Percentiles rank a stretch among this genome's conserved stretches.
Evolutionary conservation across 768 basidiomycete species (phyloP).

Genomic region (Nevesoporus exiguus): DNA sequence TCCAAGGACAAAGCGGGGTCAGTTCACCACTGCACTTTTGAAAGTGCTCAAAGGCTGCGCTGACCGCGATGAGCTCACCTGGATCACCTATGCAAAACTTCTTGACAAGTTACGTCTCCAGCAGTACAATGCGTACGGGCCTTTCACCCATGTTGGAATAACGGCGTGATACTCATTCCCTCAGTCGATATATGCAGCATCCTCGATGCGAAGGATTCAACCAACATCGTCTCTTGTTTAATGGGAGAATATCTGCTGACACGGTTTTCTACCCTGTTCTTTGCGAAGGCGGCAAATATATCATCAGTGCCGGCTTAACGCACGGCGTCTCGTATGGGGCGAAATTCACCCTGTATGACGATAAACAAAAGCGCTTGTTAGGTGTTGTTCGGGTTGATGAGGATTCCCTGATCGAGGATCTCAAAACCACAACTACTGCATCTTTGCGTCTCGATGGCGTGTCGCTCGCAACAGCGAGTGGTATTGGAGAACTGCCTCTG

Average conservation of each 20-base stretch:
- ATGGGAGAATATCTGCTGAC: conserved; percentile 14
- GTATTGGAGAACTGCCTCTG: conserved; percentile 5
- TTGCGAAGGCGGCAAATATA: not conserved
- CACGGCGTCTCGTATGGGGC: conserved; percentile 24
- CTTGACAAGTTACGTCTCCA: conserved; percentile 15
- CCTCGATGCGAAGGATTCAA: conserved; percentile 32
- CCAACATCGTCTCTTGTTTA: conserved; percentile 14
- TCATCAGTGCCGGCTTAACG: conserved; percentile 24
- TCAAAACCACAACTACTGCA: conserved; percentile 4
- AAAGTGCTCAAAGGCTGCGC: conserved; percentile 2
- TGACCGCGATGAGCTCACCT: conserved; percentile 18
- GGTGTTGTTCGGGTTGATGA: conserved; percentile 3
- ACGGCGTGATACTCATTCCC: not conserved
- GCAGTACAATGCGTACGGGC: not conserved
- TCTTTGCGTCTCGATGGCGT: not conserved
- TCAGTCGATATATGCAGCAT: conserved; percentile 9
- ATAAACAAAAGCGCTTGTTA: not conserved
- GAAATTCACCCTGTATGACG: conserved; percentile 20
- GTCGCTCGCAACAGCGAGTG: not conserved
- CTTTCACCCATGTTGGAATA: not conserved
- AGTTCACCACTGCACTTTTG: conserved; percentile 27
- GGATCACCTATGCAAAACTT: conserved; percentile 27
- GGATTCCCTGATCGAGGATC: conserved; percentile 10
- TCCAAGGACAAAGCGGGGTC: conserved; percentile 12
- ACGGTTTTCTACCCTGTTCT: conserved; percentile 5